Percentiles rank a stretch among this genome's conserved stretches.
These are phyloP conservation scores for Wallacemonas collosoma DNA, from an alignment of 208 protist genomes.

Conservation along the genomic window DNA sequence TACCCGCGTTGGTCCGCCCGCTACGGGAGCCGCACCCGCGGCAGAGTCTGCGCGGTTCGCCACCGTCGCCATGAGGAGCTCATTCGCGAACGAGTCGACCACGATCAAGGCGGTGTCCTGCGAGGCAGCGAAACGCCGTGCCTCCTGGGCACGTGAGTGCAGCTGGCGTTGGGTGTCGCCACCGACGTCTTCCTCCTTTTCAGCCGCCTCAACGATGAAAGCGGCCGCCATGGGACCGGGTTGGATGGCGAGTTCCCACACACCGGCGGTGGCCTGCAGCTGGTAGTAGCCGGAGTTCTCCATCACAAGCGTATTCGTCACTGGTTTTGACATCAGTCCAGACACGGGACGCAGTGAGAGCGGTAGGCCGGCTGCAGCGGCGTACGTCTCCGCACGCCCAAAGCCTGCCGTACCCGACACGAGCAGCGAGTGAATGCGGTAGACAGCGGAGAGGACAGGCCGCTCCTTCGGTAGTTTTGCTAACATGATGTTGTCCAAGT, in stretches of 20 bases:
- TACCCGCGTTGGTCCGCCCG: neutral
- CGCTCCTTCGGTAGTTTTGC: slow-evolving; percentile 41
- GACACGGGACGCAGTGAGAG: slow-evolving; percentile 58
- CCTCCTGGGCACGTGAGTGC: no score
- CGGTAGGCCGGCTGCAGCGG: slow-evolving; percentile 58
- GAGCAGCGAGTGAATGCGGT: slow-evolving; percentile 91
- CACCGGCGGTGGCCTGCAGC: slow-evolving; percentile 91
- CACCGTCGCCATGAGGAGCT: slow-evolving; percentile 27
- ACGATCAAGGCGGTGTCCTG: slow-evolving; percentile 26
- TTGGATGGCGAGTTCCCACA: slow-evolving; percentile 83
- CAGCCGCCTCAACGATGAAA: slow-evolving; percentile 60
- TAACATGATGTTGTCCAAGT: slow-evolving; percentile 97
- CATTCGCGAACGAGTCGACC: slow-evolving; percentile 60
- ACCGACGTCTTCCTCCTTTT: slow-evolving; percentile 2
- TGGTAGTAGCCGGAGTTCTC: slow-evolving; percentile 97
- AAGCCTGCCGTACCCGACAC: slow-evolving; percentile 77
- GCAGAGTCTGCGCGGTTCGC: neutral
- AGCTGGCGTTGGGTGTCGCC: neutral
- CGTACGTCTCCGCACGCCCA: neutral
- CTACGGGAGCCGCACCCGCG: neutral
- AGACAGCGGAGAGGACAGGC: slow-evolving; percentile 63
- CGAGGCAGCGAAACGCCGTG: slow-evolving; percentile 2
- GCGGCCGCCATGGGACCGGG: slow-evolving; percentile 50
- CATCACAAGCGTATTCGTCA: slow-evolving; percentile 97
- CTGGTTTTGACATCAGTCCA: slow-evolving; percentile 1